These are phyloP conservation scores for Dioscorea alata DNA, from an alignment of 106 monocot genomes.

Conservation along the genomic window DNA sequence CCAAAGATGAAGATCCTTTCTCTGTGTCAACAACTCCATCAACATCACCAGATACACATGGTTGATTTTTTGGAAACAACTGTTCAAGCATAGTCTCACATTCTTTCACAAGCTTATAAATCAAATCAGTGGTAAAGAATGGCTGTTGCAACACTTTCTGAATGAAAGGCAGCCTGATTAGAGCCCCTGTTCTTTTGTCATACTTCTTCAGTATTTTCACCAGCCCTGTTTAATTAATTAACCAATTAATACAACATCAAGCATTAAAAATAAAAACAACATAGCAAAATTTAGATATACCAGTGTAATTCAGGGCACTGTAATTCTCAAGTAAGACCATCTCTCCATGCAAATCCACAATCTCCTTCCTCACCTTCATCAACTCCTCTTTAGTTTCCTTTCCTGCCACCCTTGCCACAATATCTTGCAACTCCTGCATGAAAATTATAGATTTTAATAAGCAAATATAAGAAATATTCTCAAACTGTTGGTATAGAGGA, in stretches of 20 bases:
- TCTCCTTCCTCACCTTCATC: constrained; percentile 70
- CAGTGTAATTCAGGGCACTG: constrained; percentile 86
- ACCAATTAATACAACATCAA: not conserved
- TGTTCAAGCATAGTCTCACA: constrained; percentile 71
- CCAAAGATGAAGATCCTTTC: constrained; percentile 12
- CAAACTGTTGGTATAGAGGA: not conserved
- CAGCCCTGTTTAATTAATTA: constrained; percentile 35
- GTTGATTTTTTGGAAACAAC: constrained; percentile 39
- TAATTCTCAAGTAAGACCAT: constrained; percentile 96
- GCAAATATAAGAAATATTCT: not conserved
- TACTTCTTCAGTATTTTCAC: constrained; percentile 95
- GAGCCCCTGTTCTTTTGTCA: constrained; percentile 82
- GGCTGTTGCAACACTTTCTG: constrained; percentile 78
- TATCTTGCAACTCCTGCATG: constrained; percentile 62
- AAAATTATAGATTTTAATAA: not conserved
- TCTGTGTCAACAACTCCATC: not conserved
- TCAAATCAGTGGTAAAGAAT: constrained; percentile 85
- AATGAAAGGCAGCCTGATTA: constrained; percentile 81
- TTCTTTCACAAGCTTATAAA: constrained; percentile 74
- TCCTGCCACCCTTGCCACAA: constrained; percentile 11
- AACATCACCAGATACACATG: constrained; percentile 8
- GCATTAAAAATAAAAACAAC: not conserved
- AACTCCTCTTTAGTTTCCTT: constrained; percentile 49
- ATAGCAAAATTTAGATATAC: constrained; percentile 8
- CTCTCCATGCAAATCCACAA: constrained; percentile 91